Percentiles rank a stretch among this genome's conserved stretches.
Evolutionary conservation across 1,284 basidiomycete genomes (phyloP).

Genomic region (Takashimella koratensis): DNA sequence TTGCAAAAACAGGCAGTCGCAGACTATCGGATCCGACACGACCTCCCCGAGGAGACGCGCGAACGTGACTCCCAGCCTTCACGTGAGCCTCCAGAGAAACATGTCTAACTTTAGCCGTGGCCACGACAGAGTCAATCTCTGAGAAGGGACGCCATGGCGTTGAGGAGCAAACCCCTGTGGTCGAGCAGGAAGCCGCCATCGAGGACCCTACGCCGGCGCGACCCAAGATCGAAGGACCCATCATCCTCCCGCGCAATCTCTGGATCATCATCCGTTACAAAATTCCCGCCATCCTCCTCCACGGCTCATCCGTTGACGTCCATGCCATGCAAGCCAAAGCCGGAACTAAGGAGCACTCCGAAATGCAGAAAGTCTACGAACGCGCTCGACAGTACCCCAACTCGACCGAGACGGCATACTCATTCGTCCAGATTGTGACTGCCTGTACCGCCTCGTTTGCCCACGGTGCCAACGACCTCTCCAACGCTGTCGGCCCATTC

Average conservation of each 20-base stretch:
- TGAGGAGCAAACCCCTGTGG: too few species aligned
- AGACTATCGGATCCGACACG: too few species aligned
- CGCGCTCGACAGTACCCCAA: conserved; percentile 51
- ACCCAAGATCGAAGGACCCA: conserved; percentile 31
- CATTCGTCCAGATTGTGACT: conserved; percentile 54
- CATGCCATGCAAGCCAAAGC: conserved; percentile 45
- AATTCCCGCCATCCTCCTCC: conserved; percentile 27
- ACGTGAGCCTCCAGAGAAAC: too few species aligned
- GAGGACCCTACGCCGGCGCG: conserved; percentile 3
- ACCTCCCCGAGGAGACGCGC: too few species aligned
- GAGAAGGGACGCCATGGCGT: too few species aligned
- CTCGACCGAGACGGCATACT: conserved; percentile 53
- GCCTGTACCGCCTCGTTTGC: conserved; percentile 55
- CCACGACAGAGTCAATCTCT: too few species aligned
- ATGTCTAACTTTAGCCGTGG: too few species aligned
- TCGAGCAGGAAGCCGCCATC: conserved; percentile 23
- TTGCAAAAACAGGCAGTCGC: too few species aligned
- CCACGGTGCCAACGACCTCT: conserved; percentile 50
- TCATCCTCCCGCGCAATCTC: conserved; percentile 48
- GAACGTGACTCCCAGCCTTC: too few species aligned
- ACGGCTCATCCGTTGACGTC: conserved; percentile 45
- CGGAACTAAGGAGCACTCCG: conserved; percentile 33
- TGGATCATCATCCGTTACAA: conserved; percentile 49
- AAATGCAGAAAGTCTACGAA: conserved; percentile 44
- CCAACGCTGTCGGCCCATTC: conserved; percentile 48